These are phyloP conservation scores for Chalaropsis thielavioides DNA, from an alignment of 2,329 filamentous ascomycete genomes.

Conservation along the genomic window DNA sequence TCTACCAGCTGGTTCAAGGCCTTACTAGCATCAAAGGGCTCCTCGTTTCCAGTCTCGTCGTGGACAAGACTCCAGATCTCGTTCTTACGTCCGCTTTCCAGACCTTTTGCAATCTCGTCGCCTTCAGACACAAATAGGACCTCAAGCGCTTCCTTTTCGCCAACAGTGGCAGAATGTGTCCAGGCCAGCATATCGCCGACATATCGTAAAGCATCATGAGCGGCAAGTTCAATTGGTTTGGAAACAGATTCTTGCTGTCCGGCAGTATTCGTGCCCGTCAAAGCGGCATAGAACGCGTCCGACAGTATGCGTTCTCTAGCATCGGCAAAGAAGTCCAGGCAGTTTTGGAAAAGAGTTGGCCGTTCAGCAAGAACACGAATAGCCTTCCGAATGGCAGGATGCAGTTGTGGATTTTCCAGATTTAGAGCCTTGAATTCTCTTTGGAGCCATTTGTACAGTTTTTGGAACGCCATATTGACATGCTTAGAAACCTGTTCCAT, in stretches of 20 bases:
- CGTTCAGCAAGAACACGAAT: conserved; percentile 78
- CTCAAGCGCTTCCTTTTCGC: conserved; percentile 83
- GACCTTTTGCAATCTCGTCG: conserved; percentile 63
- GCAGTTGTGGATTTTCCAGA: conserved; percentile 87
- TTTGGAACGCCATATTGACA: conserved; percentile 82
- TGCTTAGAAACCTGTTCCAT: conserved; percentile 83
- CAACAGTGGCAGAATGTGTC: conserved; percentile 87
- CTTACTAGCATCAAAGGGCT: conserved; percentile 62
- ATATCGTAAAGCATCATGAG: conserved; percentile 83
- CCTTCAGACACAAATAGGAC: conserved; percentile 82
- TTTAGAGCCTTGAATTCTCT: conserved; percentile 85
- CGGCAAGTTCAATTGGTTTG: conserved; percentile 87
- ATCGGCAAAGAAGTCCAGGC: conserved; percentile 83
- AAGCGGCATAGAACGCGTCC: conserved; percentile 73
- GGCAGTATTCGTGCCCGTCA: conserved; percentile 56
- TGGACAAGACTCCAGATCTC: conserved; percentile 67
- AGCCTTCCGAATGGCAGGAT: conserved; percentile 65
- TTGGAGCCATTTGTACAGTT: conserved; percentile 90
- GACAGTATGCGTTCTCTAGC: conserved; percentile 75
- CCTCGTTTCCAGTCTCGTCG: conserved; percentile 34
- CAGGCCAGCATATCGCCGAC: conserved; percentile 96
- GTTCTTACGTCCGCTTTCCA: conserved; percentile 64
- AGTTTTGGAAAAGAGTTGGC: conserved; percentile 82
- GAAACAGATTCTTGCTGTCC: conserved; percentile 45
- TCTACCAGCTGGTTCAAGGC: conserved; percentile 78